Evolutionary conservation across 768 basidiomycete species (phyloP), one percentile per base, ranked within the genome.

Genomic region (Mycena belliarum): DNA sequence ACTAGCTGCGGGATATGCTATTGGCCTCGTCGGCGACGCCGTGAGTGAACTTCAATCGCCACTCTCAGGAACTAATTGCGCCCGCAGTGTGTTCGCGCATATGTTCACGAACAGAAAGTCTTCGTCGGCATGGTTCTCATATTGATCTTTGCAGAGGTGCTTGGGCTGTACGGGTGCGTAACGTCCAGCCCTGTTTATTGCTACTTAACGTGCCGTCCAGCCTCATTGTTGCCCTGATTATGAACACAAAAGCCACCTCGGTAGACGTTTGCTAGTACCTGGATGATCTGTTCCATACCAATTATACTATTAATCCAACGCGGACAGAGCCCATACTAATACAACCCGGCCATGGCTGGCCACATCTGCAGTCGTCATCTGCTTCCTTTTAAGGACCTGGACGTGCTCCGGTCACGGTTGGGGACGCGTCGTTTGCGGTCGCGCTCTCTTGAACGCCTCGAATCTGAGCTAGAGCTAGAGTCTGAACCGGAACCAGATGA

Each of bases 41-140:
- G 95, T 97, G 68, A 63, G 92, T 79, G 14, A 14, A 37, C 14
- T 33, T 37, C 32, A 49, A n/a, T 8, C 5, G 28, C 20, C 26
- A 18, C 9, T 25, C 14, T 10, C 12, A 4, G 20, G 32, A 20
- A 14, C 21, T 57, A 18, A 53, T 9, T 21, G 21, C 14, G 16
- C 52, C 32, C 54, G 29, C 62, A 95, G 91, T 95, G 93, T 66
- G 93, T 95, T 16, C 84, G 94, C 57, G 93, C 93, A 60, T 97
- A 93, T 69, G 83, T 97, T 24, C 83, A 93, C 66, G 95, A 97
- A 75, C 87, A 88, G 60, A 88, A 85, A 70, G 86, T 98, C 25
- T 98, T 95, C 69, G 95, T 98, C 21, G 80, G 88, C 8, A 98
- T 98, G 95, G 93, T 98, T 20, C 86, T 98, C 40, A 95, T 98